These are phyloP conservation scores for Eimeria sp. DNA, from an alignment of 169 alveolate species.

Conservation along the genomic window DNA sequence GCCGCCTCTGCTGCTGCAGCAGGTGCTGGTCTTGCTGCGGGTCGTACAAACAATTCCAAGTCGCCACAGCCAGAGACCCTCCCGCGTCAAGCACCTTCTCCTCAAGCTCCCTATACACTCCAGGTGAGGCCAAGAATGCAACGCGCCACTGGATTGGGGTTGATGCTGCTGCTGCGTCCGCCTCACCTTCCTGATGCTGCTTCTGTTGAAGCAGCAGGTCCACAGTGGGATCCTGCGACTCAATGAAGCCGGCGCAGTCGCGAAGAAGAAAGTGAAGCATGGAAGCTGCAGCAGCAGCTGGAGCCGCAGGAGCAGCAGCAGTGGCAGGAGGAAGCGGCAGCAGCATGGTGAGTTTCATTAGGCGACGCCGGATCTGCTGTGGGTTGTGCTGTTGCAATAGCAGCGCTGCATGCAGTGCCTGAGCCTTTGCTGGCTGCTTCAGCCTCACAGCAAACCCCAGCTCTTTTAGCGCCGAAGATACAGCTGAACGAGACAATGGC, in stretches of 20 bases:
- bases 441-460: constrained; percentile 54
- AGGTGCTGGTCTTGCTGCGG: too few species aligned
- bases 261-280: constrained; percentile 3
- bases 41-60: too few species aligned
- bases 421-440: constrained; percentile 58
- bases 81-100: too few species aligned
- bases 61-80: too few species aligned
- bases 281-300: constrained; percentile 36
- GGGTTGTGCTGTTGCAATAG: constrained; percentile 17
- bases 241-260: constrained; percentile 31
- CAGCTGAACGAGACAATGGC: constrained; percentile 92
- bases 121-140: too few species aligned
- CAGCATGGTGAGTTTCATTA: background rate
- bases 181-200: too few species aligned
- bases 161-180: too few species aligned
- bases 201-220: too few species aligned
- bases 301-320: background rate
- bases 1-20: too few species aligned
- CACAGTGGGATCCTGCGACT: background rate
- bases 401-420: constrained; percentile 79
- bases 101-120: too few species aligned
- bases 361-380: background rate
- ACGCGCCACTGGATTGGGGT: too few species aligned
- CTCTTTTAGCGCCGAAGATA: constrained; percentile 89
- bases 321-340: constrained; percentile 3